Base-by-base conservation (phyloP, 805 yeast species). In the Starmerella bombi region DNA sequence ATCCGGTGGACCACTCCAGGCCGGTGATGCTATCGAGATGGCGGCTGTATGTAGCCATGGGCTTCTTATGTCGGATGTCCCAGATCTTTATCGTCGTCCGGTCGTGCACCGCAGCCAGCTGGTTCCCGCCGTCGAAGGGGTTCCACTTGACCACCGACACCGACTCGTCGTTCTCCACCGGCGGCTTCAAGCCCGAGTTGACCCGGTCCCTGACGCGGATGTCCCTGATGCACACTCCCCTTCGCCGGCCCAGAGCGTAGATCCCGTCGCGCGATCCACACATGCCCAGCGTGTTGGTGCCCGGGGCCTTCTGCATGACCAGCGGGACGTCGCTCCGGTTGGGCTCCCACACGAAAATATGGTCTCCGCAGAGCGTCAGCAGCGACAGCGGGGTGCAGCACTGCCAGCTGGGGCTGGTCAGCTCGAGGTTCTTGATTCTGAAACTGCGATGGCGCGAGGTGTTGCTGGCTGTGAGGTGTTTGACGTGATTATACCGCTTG, bases 211-310 rank as follows among this genome's bases (percentile, higher is more conserved):
- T 62, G 3, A 68, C 65, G 49, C 93, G 66, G 48, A 81, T 59
- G 58, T 84, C 95, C 46, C 75, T 68, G 30, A 84, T 59, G 0
- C 91, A 76, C 8, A 83, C 69, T 2, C 94, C 94, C 54, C 75
- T 75, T n/a, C 52, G 43, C 19, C 69, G 67, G 44, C 80, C 75
- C 2, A 79, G 59, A 0, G 84, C 79, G 40, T 77, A 52, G 18
- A 77, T 60, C 19, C 76, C 73, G 49, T 66, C 67, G 33, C 70
- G 57, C 36, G 60, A 50, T 4, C 67, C 55, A 31, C 71, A 67
- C 22, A 70, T 56, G 48, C 76, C 77, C 42, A 78, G 49, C 33
- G 65, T 60, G 10, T 60, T 50, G 2, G 77, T 55, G 0, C 82
- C 81, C 1, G 64, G 57, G 16, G 71, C 62, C 33, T 65, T 66